Percentiles rank a stretch among this genome's conserved stretches.
Evolutionary conservation across 768 basidiomycete genomes (phyloP).

Genomic region (Suillus subalutaceus): DNA sequence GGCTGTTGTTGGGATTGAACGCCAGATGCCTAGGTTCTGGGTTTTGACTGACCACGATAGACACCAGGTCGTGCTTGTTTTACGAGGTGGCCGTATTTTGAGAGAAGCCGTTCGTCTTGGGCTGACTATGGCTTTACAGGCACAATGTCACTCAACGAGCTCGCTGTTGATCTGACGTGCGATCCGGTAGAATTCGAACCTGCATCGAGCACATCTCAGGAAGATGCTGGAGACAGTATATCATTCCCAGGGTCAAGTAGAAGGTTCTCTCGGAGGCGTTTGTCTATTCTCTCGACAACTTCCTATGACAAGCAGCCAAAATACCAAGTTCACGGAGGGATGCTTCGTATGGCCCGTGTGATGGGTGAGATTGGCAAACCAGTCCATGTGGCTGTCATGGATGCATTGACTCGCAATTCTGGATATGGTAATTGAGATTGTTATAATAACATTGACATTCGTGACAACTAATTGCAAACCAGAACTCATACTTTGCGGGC

Average conservation of each 20-base stretch:
- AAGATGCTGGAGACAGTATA: slow-evolving; percentile 38
- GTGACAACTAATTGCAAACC: slow-evolving; percentile 9
- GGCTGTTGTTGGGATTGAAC: slow-evolving; percentile 66
- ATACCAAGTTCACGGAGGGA: slow-evolving; percentile 80
- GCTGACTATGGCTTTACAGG: slow-evolving; percentile 38
- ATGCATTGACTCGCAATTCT: slow-evolving; percentile 68
- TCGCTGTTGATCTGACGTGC: slow-evolving; percentile 85
- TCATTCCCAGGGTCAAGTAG: slow-evolving; percentile 37
- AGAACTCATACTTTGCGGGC: slow-evolving; percentile 81
- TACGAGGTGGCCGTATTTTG: slow-evolving; percentile 50
- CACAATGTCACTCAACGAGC: slow-evolving; percentile 86
- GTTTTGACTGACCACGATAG: slow-evolving; percentile 81
- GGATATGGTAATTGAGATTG: slow-evolving; percentile 56
- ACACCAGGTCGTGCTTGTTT: slow-evolving; percentile 73
- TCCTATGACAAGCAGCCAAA: slow-evolving; percentile 25
- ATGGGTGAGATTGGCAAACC: slow-evolving; percentile 81
- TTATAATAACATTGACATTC: background rate
- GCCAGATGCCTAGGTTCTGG: slow-evolving; percentile 84
- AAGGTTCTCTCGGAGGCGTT: slow-evolving; percentile 26
- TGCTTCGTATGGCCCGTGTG: slow-evolving; percentile 74
- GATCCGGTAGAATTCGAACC: slow-evolving; percentile 70
- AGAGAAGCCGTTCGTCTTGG: background rate
- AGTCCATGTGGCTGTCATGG: slow-evolving; percentile 72
- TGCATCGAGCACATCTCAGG: slow-evolving; percentile 39
- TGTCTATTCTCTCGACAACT: slow-evolving; percentile 24